Base-by-base conservation (phyloP, 2,329 filamentous ascomycete genomes). In the Aphanocladium album region DNA sequence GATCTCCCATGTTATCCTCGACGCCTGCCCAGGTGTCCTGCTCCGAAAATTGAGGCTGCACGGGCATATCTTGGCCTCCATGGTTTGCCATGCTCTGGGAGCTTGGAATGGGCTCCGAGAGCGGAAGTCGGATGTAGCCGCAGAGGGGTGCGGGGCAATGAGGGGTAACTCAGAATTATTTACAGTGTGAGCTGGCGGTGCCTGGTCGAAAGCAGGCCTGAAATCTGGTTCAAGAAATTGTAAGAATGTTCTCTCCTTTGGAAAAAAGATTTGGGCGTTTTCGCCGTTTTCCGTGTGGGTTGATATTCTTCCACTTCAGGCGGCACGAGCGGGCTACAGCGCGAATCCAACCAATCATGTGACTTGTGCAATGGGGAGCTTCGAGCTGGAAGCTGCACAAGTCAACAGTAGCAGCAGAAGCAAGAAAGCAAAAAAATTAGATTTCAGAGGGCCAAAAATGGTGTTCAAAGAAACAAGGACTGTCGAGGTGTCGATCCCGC, bases 401-500 rank as follows among this genome's bases (percentile, higher is more conserved):
- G 43, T 41, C 50, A 39, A 47, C 57, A 54, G 27, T 41, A 54
- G 12, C 30, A 30, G 25, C 19, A 2, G 33, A n/a, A 55, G 16
- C 16, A 39, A 12, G 12, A 19, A 27, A 41, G 2, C 45, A 7
- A 3, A 19, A 37, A 43, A 8, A n/a, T 7, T 25, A 33, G 2
- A 2, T 25, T 25, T 35, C 17, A n/a, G 2, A 19, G 46, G n/a
- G n/a, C 14, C 8, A 30, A 65, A 37, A 56, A 73, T 73, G 71
- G 63, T 67, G 8, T 39, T 60, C 23, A 63, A 66, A 35, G 56
- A 64, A 23, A 62, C 52, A 51, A 63, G 65, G 43, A 54, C 66
- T 11, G 56, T 66, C 41, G 67, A 87, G 67, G 72, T 88, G 12
- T 85, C 85, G 1, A 77, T 88, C 25, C 82, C 83, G 6, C 76